Base-by-base conservation (phyloP, 192 early-diverging fungal genomes). In the Podila horticola region DNA sequence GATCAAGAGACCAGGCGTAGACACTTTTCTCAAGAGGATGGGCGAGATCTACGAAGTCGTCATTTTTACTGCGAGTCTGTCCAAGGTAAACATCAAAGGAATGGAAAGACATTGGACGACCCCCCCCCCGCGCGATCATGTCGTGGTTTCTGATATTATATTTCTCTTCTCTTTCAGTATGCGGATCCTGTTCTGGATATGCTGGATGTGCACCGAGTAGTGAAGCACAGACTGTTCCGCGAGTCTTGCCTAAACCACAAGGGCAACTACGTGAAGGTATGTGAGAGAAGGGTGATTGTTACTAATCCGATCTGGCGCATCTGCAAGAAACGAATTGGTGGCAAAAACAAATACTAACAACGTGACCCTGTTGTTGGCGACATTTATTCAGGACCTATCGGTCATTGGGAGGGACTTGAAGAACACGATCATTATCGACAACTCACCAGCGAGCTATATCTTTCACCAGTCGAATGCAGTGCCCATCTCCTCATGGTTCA, bases 111-210 rank as follows among this genome's bases (percentile, higher is more conserved):
- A 41, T 29, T n/a, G 15, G 15, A 34, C n/a, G n/a, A n/a, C n/a
- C n/a, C n/a, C n/a, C n/a, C n/a, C n/a, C n/a, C n/a, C n/a, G n/a
- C n/a, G n/a, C n/a, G 48, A 45, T 8, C n/a, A n/a, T 67, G 49
- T 66, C 5, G 22, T 12, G 36, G 6, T 33, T 0, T 0, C 24
- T 64, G 5, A 24, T 12, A 41, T 26, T 45, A 24, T 29, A 45
- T 64, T 9, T 48, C 28, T 28, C 9, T 65, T 67, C 41, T 28
- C 29, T 63, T 61, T 17, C 72, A 98, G 95, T 99, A 99, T 75
- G 98, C 98, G 26, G 97, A 99, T 83, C 96, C 97, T n/a, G 96
- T 98, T 13, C 84, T 99, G 34, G 97, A 99, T 73, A 91, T 93
- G 79, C 84, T 99, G 49, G 98, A 99, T 87, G 86, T 88, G 64